These are phyloP conservation scores for Apiotrichum sp. DNA, from an alignment of 1,284 basidiomycete species.

Conservation along the genomic window DNA sequence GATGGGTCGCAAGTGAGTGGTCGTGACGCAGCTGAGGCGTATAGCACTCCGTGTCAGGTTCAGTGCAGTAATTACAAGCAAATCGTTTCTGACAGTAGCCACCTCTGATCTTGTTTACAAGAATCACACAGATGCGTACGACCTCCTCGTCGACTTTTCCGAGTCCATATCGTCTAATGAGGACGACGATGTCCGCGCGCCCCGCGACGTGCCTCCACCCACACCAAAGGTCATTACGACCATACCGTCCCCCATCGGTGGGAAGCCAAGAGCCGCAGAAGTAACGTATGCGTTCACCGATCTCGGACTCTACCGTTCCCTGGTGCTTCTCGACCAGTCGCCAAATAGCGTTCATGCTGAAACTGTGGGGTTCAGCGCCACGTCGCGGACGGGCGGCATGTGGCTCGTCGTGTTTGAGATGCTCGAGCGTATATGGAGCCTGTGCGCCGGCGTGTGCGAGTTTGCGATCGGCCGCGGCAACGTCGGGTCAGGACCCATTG, in stretches of 20 bases:
- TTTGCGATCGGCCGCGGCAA: conserved; percentile 35
- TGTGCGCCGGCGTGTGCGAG: conserved; percentile 43
- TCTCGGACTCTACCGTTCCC: conserved; percentile 36
- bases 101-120: conserved; percentile 40
- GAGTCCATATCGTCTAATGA: conserved; percentile 10
- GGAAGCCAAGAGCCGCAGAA: conserved; percentile 2
- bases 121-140: conserved; percentile 34
- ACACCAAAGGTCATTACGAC: neutral
- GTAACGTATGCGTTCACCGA: conserved; percentile 35
- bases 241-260: neutral
- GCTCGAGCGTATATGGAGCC: conserved; percentile 29
- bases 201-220: conserved; percentile 4
- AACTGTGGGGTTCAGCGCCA: conserved; percentile 13
- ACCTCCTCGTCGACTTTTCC: conserved; percentile 42
- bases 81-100: conserved; percentile 19
- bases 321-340: conserved; percentile 29
- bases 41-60: too few species aligned
- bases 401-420: conserved; percentile 40
- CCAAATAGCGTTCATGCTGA: conserved; percentile 24
- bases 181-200: conserved; percentile 11
- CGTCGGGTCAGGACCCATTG: conserved; percentile 15
- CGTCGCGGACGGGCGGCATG: conserved; percentile 20
- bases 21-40: too few species aligned
- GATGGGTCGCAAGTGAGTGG: conserved; percentile 41
- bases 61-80: too few species aligned